These are phyloP conservation scores for Sugiyamaella smithiae DNA, from an alignment of 805 yeast species.

Conservation along the genomic window DNA sequence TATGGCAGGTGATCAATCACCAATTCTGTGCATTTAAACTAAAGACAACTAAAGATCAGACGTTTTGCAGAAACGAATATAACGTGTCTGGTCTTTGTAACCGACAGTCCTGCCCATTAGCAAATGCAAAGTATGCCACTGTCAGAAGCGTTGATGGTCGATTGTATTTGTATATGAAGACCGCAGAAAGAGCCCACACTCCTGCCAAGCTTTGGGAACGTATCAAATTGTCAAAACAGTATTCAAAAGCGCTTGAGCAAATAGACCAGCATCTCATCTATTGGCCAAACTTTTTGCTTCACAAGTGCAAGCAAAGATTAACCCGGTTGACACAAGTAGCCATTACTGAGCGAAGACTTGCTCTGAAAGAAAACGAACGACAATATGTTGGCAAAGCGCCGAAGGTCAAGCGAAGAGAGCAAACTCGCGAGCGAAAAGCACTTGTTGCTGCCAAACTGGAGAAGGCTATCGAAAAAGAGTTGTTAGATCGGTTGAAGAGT, in stretches of 20 bases:
- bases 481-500: conserved; percentile 88
- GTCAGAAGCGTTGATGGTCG: conserved; percentile 36
- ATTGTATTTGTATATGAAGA: conserved; percentile 71
- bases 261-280: conserved; percentile 82
- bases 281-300: conserved; percentile 90
- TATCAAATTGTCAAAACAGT: conserved; percentile 84
- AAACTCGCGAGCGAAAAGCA: conserved; percentile 93
- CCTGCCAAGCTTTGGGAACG: conserved; percentile 96
- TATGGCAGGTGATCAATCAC: conserved; percentile 96
- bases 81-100: conserved; percentile 93
- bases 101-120: conserved; percentile 93
- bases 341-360: conserved; percentile 89
- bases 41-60: conserved; percentile 83
- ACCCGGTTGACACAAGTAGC: conserved; percentile 95
- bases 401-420: conserved; percentile 92
- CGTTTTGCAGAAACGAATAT: conserved; percentile 92
- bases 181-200: conserved; percentile 95
- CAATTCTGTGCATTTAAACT: conserved; percentile 94
- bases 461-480: conserved; percentile 92
- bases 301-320: conserved; percentile 93
- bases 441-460: conserved; percentile 95
- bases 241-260: conserved; percentile 81
- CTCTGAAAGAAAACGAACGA: conserved; percentile 86
- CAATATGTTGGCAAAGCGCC: conserved; percentile 90
- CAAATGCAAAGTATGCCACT: conserved; percentile 50